phyloP scores from a whole-genome alignment of 768 basidiomycete species.

The Tricholoma matsutake region DNA sequence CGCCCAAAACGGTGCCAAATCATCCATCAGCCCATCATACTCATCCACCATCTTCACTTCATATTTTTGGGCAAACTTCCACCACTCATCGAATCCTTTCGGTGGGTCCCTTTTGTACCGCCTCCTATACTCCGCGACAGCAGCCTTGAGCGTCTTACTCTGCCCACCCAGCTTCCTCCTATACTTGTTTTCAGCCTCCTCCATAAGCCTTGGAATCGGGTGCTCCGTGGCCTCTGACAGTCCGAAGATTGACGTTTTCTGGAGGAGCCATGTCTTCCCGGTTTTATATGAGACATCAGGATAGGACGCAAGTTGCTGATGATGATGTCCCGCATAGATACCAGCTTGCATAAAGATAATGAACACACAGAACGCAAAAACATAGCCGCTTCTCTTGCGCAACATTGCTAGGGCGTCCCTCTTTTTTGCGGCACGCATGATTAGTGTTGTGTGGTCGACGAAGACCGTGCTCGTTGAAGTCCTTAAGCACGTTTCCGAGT shows the following conservation, averaged over 20 bases:
- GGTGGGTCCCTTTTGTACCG: constrained; percentile 82
- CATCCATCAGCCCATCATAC: constrained; percentile 75
- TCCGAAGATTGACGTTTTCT: constrained; percentile 14
- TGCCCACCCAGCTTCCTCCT: constrained; percentile 65
- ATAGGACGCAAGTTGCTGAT: constrained; percentile 17
- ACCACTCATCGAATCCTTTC: constrained; percentile 91
- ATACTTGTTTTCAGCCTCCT: constrained; percentile 76
- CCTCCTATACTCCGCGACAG: constrained; percentile 77
- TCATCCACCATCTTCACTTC: constrained; percentile 84
- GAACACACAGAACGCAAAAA: constrained; percentile 41
- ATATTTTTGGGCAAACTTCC: constrained; percentile 70
- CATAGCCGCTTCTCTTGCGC: constrained; percentile 30
- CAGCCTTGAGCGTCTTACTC: constrained; percentile 74
- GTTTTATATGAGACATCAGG: constrained; percentile 13
- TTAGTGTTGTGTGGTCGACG: background rate
- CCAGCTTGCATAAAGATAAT: constrained; percentile 51
- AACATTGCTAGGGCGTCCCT: background rate
- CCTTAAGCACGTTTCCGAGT: background rate
- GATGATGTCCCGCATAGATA: constrained; percentile 38
- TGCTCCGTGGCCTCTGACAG: constrained; percentile 38
- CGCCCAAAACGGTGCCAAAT: constrained; percentile 84
- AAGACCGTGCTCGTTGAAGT: background rate
- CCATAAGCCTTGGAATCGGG: constrained; percentile 84
- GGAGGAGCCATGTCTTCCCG: constrained; percentile 19
- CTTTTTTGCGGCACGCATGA: constrained; percentile 12